Evolutionary conservation across 192 early-diverging fungal genomes (phyloP), one percentile per base, ranked within the genome.

Genomic region (Coemansia sp.): DNA sequence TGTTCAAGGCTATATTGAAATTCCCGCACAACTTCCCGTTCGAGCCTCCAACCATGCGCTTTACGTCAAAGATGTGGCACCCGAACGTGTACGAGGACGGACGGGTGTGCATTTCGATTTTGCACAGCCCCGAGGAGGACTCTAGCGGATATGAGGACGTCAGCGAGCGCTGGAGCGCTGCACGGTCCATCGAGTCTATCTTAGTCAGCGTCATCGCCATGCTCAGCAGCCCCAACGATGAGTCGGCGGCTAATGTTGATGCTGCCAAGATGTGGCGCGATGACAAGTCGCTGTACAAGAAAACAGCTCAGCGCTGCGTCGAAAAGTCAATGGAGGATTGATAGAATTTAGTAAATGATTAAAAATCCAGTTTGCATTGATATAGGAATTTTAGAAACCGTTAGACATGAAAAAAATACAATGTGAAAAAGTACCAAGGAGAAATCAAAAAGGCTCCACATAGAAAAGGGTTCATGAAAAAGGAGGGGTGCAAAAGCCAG

Each of bases 61-160:
- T 98, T 70, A 69, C 83, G 7, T 85, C 84, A 46, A 84, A 93
- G n/a, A 87, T 98, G 70, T 96, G 90, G 86, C 96, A 98, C 67
- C 96, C 96, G 31, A 98, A 92, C 71, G 89, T 97, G 5, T 95
- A 96, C 72, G 79, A 83, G 10, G 84, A 93, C 73, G 97, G 97
- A 14, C 84, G 86, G 23, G 94, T 98, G 15, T 97, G 95, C 74
- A 97, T 98, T 54, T 93, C 92, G n/a, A 98, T 98, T 68, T 76
- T 98, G 69, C 87, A 90, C 55, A 84, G 82, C 28, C 85, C 88
- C 17, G 91, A 87, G n/a, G 90, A 94, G 18, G 96, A 98, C 78
- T 85, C 86, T 64, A 95, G 84, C 62, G 94, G 94, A 0, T 98
- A 98, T 71, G 95, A 97, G 67, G 71, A 87, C 52, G 86, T 93